Evolutionary conservation across 2,329 filamentous ascomycete genomes (phyloP).

Genomic region (Aspergillus felis): DNA sequence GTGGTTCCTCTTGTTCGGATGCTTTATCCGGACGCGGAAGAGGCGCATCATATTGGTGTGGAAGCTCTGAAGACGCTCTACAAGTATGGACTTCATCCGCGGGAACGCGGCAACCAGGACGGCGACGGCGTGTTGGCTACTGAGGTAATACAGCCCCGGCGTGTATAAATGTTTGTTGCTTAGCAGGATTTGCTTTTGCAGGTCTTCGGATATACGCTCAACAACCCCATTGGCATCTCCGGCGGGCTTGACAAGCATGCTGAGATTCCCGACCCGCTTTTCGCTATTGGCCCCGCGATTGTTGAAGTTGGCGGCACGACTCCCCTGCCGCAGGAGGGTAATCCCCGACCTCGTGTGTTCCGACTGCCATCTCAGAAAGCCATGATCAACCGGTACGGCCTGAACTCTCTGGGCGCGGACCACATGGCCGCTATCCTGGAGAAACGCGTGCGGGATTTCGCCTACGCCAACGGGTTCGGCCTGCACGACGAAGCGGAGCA

Average conservation of each 20-base stretch:
- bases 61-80: constrained; percentile 68
- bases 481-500: constrained; percentile 60
- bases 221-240: constrained; percentile 91
- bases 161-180: constrained; percentile 1
- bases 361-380: constrained; percentile 77
- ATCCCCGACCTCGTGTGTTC: constrained; percentile 84
- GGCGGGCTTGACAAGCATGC: constrained; percentile 94
- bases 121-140: constrained; percentile 52
- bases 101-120: constrained; percentile 68
- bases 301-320: constrained; percentile 93
- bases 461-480: constrained; percentile 65
- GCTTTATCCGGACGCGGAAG: constrained; percentile 58
- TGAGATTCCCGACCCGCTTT: constrained; percentile 78
- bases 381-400: constrained; percentile 91
- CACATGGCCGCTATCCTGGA: constrained; percentile 75
- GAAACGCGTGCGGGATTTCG: constrained; percentile 73
- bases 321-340: constrained; percentile 80
- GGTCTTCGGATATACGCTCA: constrained; percentile 73
- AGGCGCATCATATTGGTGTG: constrained; percentile 82
- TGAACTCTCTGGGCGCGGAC: constrained; percentile 89
- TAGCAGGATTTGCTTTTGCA: constrained; percentile 10
- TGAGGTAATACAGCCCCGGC: constrained; percentile 32
- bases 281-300: constrained; percentile 77
- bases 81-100: constrained; percentile 69
- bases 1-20: constrained; percentile 48